A percentile compares a stretch with the other conserved stretches of the same genome.
phyloP scores from a whole-genome alignment of 306 rosid species.

The Medicago lupulina region DNA sequence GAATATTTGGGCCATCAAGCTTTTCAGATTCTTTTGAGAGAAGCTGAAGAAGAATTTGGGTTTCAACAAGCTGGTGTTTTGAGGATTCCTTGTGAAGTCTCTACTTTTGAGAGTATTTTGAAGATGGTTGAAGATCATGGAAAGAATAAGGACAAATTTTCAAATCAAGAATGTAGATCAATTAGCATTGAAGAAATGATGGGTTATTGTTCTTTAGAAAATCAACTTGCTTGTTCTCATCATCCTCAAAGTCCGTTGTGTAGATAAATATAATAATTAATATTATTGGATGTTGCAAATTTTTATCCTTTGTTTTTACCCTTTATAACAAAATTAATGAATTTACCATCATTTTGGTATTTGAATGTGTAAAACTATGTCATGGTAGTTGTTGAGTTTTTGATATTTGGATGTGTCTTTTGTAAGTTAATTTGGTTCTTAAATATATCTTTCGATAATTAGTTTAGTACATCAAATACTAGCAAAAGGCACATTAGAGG shows the following conservation, averaged over 20 bases:
- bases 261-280: conserved; percentile 50
- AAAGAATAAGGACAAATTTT: conserved; percentile 44
- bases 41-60: conserved; percentile 93
- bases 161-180: conserved; percentile 44
- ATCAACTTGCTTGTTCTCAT: conserved; percentile 57
- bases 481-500: too few species aligned
- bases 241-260: conserved; percentile 83
- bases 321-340: not conserved
- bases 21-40: conserved; percentile 68
- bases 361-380: too few species aligned
- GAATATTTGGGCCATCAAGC: conserved; percentile 64
- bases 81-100: conserved; percentile 78
- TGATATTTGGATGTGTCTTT: too few species aligned
- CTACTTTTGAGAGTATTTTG: conserved; percentile 67
- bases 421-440: too few species aligned
- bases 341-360: too few species aligned
- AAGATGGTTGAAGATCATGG: conserved; percentile 61
- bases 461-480: too few species aligned
- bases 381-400: too few species aligned
- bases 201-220: conserved; percentile 55
- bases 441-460: too few species aligned
- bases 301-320: conserved; percentile 18
- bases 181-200: conserved; percentile 48
- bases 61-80: conserved; percentile 80
- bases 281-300: conserved; percentile 29